phyloP scores from a whole-genome alignment of 305 asterid species.

The Petunia hybrid region DNA sequence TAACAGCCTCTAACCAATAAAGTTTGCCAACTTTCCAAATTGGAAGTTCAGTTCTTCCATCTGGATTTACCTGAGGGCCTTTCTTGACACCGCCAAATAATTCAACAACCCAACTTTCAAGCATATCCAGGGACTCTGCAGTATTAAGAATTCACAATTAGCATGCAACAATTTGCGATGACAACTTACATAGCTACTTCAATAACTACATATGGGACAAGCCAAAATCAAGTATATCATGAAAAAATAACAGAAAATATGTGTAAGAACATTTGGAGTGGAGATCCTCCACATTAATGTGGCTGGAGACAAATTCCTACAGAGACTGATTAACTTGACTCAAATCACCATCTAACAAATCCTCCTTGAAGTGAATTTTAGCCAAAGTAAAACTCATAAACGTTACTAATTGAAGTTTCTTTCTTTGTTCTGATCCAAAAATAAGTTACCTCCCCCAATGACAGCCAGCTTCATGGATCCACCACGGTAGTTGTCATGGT shows the following conservation, averaged over 20 bases:
- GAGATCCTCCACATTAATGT: slow-evolving; percentile 20
- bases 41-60: slow-evolving; percentile 55
- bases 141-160: slow-evolving; percentile 42
- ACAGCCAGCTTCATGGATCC: slow-evolving; percentile 91
- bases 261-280: background rate
- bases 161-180: background rate
- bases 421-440: background rate
- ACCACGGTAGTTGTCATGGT: slow-evolving; percentile 78
- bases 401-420: background rate
- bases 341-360: background rate
- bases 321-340: background rate
- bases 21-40: slow-evolving; percentile 88
- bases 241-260: background rate
- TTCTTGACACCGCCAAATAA: slow-evolving; percentile 77
- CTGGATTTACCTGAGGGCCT: slow-evolving; percentile 62
- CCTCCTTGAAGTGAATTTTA: slow-evolving; percentile 9
- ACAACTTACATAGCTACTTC: background rate
- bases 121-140: slow-evolving; percentile 87
- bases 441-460: slow-evolving; percentile 85
- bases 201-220: slow-evolving; percentile 11
- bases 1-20: slow-evolving; percentile 90
- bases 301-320: slow-evolving; percentile 21
- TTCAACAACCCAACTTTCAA: slow-evolving; percentile 90
- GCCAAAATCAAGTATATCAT: slow-evolving; percentile 8
- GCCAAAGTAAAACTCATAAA: background rate